A percentile compares a stretch with the other conserved stretches of the same genome.
phyloP scores from a whole-genome alignment of 2,329 filamentous ascomycete species.

The Penicillium sp. region DNA sequence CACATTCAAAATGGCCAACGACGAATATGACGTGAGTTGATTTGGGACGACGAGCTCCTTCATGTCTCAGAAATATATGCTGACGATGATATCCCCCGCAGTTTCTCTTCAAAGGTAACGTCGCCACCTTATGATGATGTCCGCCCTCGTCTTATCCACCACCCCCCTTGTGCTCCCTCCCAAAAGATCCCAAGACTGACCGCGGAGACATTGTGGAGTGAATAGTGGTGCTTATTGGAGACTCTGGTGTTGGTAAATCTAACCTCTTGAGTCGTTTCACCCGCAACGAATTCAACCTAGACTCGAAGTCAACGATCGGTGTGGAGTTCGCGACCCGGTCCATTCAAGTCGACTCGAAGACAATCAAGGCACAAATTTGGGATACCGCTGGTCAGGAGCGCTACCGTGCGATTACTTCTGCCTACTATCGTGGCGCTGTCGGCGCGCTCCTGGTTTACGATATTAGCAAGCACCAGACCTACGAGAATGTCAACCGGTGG shows the following conservation, averaged over 20 bases:
- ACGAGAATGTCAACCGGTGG: constrained; percentile 98
- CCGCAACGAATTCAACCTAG: constrained; percentile 99
- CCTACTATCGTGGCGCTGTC: constrained; percentile 97
- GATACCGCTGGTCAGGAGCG: constrained; percentile 98
- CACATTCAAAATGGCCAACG: constrained; percentile 79
- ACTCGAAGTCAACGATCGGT: constrained; percentile 99
- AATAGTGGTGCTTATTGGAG: constrained; percentile 94
- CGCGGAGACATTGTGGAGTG: constrained; percentile 15
- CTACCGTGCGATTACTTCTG: constrained; percentile 98
- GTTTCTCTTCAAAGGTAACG: constrained; percentile 98
- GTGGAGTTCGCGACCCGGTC: constrained; percentile 98
- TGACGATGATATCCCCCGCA: constrained; percentile 46
- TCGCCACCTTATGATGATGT: constrained; percentile 29
- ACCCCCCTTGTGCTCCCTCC: constrained; percentile 6
- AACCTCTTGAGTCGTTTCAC: constrained; percentile 99
- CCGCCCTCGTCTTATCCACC: constrained; percentile 19
- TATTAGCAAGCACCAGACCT: constrained; percentile 99
- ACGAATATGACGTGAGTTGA: constrained; percentile 95
- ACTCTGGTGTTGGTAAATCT: constrained; percentile 99
- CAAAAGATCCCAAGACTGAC: constrained; percentile 20
- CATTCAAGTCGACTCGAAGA: constrained; percentile 98
- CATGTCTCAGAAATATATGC: constrained; percentile 24
- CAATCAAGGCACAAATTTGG: constrained; percentile 99
- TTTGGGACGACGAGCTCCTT: neutral
- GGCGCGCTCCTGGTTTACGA: constrained; percentile 98